Conservation (phyloP, 148 eudicot species). For the Nepenthes gracilis region DNA sequence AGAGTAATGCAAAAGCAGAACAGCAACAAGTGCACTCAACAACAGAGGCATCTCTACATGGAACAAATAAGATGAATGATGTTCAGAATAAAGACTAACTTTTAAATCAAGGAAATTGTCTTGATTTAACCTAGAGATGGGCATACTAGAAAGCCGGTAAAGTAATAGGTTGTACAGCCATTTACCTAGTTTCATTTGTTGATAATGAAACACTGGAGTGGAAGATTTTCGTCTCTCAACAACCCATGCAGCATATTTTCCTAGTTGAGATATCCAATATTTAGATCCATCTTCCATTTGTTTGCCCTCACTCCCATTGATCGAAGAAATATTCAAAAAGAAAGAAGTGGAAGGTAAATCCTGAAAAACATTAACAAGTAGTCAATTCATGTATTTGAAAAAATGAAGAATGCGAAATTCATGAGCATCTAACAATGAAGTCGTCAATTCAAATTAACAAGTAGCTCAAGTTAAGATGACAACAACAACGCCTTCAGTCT, state of each 20-base stretch:
- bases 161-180: background rate
- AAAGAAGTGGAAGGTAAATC: slow-evolving; percentile 41
- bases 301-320: slow-evolving; percentile 13
- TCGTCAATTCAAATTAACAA: too few species aligned
- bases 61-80: slow-evolving; percentile 9
- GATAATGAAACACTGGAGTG: slow-evolving; percentile 23
- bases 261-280: slow-evolving; percentile 45
- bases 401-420: background rate
- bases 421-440: too few species aligned
- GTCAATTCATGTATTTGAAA: background rate
- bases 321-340: slow-evolving; percentile 24
- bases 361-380: slow-evolving; percentile 32
- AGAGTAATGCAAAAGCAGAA: slow-evolving; percentile 41
- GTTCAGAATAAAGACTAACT: background rate
- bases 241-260: slow-evolving; percentile 29
- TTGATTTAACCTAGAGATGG: background rate
- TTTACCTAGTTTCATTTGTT: slow-evolving; percentile 51
- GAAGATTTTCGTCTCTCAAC: slow-evolving; percentile 35
- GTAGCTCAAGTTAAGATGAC: too few species aligned
- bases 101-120: background rate
- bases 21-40: slow-evolving; percentile 53
- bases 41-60: slow-evolving; percentile 59
- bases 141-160: slow-evolving; percentile 1
- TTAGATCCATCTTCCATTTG: slow-evolving; percentile 23
- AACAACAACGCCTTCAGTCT: too few species aligned